Evolutionary conservation across 306 rosid genomes (phyloP).

Genomic region (Ceratonia siliqua): DNA sequence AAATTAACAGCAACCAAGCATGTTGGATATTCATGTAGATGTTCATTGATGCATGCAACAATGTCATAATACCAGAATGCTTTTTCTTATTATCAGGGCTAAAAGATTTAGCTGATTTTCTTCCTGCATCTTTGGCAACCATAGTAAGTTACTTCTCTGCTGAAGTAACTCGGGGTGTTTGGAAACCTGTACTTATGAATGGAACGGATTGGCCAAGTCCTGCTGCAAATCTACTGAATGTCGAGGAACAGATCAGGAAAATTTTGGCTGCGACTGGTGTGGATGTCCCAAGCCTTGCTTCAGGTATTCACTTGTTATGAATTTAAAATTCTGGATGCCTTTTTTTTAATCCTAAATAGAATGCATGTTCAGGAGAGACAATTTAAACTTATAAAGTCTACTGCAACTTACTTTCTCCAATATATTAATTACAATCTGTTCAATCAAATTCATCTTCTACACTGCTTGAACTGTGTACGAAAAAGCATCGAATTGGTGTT

Average conservation of each 20-base stretch:
- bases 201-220: slow-evolving; percentile 99
- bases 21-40: too few species aligned
- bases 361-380: neutral
- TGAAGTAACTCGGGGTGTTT: slow-evolving; percentile 89
- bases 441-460: too few species aligned
- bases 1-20: too few species aligned
- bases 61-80: neutral
- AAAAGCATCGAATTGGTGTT: too few species aligned
- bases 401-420: neutral
- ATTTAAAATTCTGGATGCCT: too few species aligned
- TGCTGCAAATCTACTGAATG: slow-evolving; percentile 81
- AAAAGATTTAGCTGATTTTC: slow-evolving; percentile 95
- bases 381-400: neutral
- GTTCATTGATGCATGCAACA: slow-evolving; percentile 8
- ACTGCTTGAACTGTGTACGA: too few species aligned
- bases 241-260: slow-evolving; percentile 89
- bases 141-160: slow-evolving; percentile 91
- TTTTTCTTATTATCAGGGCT: slow-evolving; percentile 61
- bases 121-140: slow-evolving; percentile 91
- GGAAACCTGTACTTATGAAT: slow-evolving; percentile 96
- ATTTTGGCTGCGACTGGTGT: slow-evolving; percentile 95
- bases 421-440: neutral
- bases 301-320: slow-evolving; percentile 52
- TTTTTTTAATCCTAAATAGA: neutral
- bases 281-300: slow-evolving; percentile 85